Evolutionary conservation across 768 basidiomycete genomes (phyloP), one percentile per base, ranked within the genome.

Genomic region (Russula sp.): DNA sequence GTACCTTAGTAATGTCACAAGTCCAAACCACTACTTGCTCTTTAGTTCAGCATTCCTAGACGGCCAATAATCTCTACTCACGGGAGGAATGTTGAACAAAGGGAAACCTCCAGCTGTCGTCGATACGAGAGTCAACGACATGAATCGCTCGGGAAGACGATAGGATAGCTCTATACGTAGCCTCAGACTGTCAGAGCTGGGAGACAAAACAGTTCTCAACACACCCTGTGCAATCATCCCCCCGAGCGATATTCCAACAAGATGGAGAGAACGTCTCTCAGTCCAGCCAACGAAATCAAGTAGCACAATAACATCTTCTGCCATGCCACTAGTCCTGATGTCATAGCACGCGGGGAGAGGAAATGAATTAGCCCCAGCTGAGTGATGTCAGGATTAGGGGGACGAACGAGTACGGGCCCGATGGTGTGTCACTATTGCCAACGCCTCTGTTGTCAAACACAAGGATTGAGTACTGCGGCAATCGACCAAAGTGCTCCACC

Each of bases 371-470:
- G 44, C 44, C 16, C 11, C 22, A 34, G 27, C 22, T n/a, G 11
- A 55, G 18, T n/a, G 37, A 8, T 20, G 13, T 5, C 16, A 4
- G 32, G 77, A 22, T 40, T 14, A 7, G 31, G 37, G 10, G 37
- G 3, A 64, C 83, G 62, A 69, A 91, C 89, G 87, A 80, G 74
- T 92, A 93, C 1, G 89, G 89, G 1, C 90, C 91, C 49, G 77
- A 73, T 0, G 90, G 90, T 47, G 82, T 77, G 4, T 79, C 82
- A 35, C 86, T 89, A 71, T 89, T 82, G 7, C 91, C 91, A 6
- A 89, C 89, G 1, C 91, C 91, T 40, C 91, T 81, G 71, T 94
- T 92, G 73, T 93, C 91, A 70, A 93, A 91, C 5, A 90, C 88
- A 2, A 93, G 76, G 13, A 82, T 75, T 0, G 83, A 79, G 69